Conservation (phyloP, 192 early-diverging fungal genomes). For the Coemansia sp. region DNA sequence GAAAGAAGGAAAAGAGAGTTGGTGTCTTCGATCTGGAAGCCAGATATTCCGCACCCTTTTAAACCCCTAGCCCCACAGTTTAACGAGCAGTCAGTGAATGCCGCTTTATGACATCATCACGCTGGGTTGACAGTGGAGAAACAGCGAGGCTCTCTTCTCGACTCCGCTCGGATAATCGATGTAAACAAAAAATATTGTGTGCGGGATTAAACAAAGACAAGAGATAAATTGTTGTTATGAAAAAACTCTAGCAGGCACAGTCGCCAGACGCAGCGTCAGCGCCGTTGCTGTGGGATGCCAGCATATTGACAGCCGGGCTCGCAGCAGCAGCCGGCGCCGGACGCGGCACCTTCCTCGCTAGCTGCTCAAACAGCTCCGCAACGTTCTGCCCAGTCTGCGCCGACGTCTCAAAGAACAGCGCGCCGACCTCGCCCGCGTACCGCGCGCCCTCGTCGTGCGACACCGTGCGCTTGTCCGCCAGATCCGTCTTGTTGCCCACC, state of each 20-base stretch:
- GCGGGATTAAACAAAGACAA: too few relatives aligned
- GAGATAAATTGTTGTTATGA: too few relatives aligned
- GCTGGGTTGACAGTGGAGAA: too few relatives aligned
- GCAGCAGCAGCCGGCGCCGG: neutral
- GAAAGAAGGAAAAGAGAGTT: slow-evolving; percentile 7
- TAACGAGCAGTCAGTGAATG: too few relatives aligned
- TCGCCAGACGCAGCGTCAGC: slow-evolving; percentile 10
- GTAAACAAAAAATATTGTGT: too few relatives aligned
- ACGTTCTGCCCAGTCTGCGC: slow-evolving; percentile 84
- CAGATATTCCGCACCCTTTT: too few relatives aligned
- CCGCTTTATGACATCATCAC: too few relatives aligned
- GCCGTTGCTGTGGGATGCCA: slow-evolving; percentile 12
- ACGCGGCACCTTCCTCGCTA: slow-evolving; percentile 75
- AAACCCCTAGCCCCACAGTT: too few relatives aligned
- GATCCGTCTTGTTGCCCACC: slow-evolving; percentile 96
- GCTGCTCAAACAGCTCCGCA: slow-evolving; percentile 82
- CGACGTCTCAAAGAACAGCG: slow-evolving; percentile 88
- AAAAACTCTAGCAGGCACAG: slow-evolving; percentile 43
- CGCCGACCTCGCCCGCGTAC: slow-evolving; percentile 75
- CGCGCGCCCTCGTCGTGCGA: slow-evolving; percentile 68
- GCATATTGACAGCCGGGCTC: slow-evolving; percentile 32
- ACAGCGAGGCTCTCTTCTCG: too few relatives aligned
- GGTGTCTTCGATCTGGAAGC: too few relatives aligned
- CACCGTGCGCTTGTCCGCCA: slow-evolving; percentile 68
- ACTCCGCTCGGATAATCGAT: too few relatives aligned